A percentile compares a stretch with the other conserved stretches of the same genome.
Evolutionary conservation across 31 red algal species (phyloP).

Genomic region (Porphyra umbilicalis): DNA sequence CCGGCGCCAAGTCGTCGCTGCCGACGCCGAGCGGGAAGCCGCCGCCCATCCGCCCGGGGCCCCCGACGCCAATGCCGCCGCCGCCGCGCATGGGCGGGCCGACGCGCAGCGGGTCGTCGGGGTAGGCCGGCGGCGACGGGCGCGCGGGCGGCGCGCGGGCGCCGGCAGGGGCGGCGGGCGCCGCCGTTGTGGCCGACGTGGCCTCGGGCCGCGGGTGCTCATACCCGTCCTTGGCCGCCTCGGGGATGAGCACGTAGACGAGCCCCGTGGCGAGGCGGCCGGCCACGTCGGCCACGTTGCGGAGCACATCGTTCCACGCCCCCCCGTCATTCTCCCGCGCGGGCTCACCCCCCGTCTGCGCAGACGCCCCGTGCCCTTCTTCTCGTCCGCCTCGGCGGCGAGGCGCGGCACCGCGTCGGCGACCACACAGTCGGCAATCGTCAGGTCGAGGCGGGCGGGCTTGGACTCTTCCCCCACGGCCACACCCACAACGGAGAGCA

Average conservation of each 20-base stretch:
- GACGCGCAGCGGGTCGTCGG: conserved; percentile 8
- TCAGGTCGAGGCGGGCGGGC: conserved; percentile 14
- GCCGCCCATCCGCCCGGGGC: conserved; percentile 3
- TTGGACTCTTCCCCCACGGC: conserved; percentile 30
- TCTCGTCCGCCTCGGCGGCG: conserved; percentile 1
- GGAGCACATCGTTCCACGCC: conserved; percentile 27
- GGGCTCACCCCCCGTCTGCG: conserved; percentile 6
- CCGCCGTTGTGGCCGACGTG: background rate
- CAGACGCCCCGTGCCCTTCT: background rate
- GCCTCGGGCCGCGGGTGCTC: conserved; percentile 23
- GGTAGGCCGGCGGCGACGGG: background rate
- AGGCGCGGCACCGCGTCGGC: background rate
- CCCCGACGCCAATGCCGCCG: conserved; percentile 1
- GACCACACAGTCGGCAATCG: conserved; percentile 10
- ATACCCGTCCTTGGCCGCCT: conserved; percentile 77
- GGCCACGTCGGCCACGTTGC: conserved; percentile 21
- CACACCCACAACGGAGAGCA: conserved; percentile 35
- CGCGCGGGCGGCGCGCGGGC: background rate
- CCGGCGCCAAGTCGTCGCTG: conserved; percentile 39
- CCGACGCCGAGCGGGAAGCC: conserved; percentile 3
- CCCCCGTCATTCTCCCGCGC: background rate
- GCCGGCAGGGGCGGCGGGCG: background rate
- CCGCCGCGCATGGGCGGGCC: conserved; percentile 4
- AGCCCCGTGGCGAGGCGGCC: conserved; percentile 51
- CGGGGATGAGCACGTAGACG: conserved; percentile 65